phyloP scores from a whole-genome alignment of 768 basidiomycete species.

The Hericium alpestre region DNA sequence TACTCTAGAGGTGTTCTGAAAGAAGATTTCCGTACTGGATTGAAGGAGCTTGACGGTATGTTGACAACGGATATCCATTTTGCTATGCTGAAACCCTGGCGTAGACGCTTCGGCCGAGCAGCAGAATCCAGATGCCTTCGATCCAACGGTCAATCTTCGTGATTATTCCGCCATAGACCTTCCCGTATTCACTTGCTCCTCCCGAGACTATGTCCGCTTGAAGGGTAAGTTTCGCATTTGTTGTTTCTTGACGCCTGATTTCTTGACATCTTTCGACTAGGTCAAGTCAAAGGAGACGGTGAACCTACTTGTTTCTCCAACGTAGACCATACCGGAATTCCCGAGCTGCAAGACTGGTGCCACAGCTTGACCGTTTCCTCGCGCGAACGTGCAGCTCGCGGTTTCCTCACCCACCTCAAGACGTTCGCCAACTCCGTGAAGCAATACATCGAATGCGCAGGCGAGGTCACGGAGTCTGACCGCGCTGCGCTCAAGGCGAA shows the following conservation, averaged over 20 bases:
- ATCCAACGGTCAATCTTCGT: conserved; percentile 39
- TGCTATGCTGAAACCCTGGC: neutral
- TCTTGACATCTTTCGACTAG: conserved; percentile 20
- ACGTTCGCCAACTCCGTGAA: conserved; percentile 38
- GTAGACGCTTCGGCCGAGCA: conserved; percentile 47
- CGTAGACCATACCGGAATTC: conserved; percentile 43
- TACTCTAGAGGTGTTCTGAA: conserved; percentile 47
- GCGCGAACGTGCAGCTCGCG: conserved; percentile 32
- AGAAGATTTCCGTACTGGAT: conserved; percentile 46
- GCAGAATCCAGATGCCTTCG: conserved; percentile 45
- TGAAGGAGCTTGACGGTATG: conserved; percentile 51
- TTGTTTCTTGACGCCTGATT: neutral
- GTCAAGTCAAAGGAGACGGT: conserved; percentile 52
- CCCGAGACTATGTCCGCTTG: conserved; percentile 49
- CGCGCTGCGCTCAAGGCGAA: conserved; percentile 37
- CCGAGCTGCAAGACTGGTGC: conserved; percentile 48
- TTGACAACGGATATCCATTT: neutral
- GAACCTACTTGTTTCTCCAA: conserved; percentile 45
- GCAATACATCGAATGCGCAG: conserved; percentile 39
- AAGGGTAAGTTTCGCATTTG: conserved; percentile 27
- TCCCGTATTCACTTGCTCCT: conserved; percentile 52
- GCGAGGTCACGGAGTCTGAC: conserved; percentile 40
- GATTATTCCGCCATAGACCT: conserved; percentile 53
- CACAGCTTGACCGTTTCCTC: conserved; percentile 43
- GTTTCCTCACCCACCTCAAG: conserved; percentile 37